Conservation (phyloP, 768 basidiomycete species). For the Phylloporus sp. region DNA sequence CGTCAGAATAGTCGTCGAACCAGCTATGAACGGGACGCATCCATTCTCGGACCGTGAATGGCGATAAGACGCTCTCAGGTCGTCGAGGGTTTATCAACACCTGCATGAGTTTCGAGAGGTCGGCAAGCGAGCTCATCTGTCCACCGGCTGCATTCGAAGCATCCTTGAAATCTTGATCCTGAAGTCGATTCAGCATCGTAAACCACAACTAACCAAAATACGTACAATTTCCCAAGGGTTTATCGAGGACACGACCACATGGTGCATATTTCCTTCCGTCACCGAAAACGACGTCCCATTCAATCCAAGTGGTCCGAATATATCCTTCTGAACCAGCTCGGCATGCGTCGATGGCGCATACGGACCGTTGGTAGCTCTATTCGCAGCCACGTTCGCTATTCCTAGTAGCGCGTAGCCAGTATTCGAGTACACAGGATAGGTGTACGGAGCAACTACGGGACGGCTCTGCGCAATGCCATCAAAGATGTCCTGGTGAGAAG, state of each 20-base stretch:
- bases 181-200: neutral
- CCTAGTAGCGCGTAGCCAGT: conserved; percentile 35
- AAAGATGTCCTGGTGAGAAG: conserved; percentile 31
- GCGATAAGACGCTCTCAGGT: conserved; percentile 32
- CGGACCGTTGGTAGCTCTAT: conserved; percentile 12
- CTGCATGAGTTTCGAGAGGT: conserved; percentile 41
- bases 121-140: conserved; percentile 47
- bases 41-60: conserved; percentile 38
- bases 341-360: conserved; percentile 32
- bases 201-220: neutral
- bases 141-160: conserved; percentile 42
- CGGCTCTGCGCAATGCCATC: conserved; percentile 34
- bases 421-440: conserved; percentile 41
- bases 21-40: conserved; percentile 37
- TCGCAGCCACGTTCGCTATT: conserved; percentile 33
- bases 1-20: conserved; percentile 35
- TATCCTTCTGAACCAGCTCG: conserved; percentile 42
- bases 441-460: conserved; percentile 40
- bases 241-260: conserved; percentile 38
- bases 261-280: conserved; percentile 32
- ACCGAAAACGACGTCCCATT: conserved; percentile 40
- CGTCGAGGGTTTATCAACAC: conserved; percentile 40
- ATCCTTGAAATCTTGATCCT: conserved; percentile 39
- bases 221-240: conserved; percentile 34
- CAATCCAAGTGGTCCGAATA: conserved; percentile 44